Evolutionary conservation across 2,329 filamentous ascomycete species (phyloP).

Genomic region (Whalleya microplaca): DNA sequence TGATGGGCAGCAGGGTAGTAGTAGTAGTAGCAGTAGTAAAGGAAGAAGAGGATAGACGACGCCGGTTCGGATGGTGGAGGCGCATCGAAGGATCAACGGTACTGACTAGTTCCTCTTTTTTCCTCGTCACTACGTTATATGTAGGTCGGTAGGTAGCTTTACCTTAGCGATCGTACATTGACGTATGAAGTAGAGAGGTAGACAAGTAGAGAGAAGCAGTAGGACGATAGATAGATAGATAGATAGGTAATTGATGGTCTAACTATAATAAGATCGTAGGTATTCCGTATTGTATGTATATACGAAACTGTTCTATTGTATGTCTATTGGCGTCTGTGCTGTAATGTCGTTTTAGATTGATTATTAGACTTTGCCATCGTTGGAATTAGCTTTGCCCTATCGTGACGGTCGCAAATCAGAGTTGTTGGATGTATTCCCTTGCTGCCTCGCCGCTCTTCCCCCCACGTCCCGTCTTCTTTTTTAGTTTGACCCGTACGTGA

Average conservation of each 20-base stretch:
- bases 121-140: background rate
- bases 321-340: background rate
- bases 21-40: background rate
- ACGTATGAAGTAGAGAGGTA: background rate
- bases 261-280: no score
- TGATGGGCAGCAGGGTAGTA: slow-evolving; percentile 4
- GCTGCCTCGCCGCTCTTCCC: no score
- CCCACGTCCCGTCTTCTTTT: no score
- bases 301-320: background rate
- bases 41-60: background rate
- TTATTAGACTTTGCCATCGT: background rate
- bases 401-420: background rate
- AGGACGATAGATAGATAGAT: no score
- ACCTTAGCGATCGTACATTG: background rate
- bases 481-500: no score
- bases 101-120: no score
- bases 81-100: background rate
- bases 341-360: background rate
- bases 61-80: background rate
- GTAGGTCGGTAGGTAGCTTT: no score
- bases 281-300: no score
- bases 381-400: background rate
- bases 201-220: background rate
- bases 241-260: no score
- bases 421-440: background rate